A percentile compares a stretch with the other conserved stretches of the same genome.
These are phyloP conservation scores for Phytopythium litorale DNA, from an alignment of 352 stramenopile species.

Conservation along the genomic window DNA sequence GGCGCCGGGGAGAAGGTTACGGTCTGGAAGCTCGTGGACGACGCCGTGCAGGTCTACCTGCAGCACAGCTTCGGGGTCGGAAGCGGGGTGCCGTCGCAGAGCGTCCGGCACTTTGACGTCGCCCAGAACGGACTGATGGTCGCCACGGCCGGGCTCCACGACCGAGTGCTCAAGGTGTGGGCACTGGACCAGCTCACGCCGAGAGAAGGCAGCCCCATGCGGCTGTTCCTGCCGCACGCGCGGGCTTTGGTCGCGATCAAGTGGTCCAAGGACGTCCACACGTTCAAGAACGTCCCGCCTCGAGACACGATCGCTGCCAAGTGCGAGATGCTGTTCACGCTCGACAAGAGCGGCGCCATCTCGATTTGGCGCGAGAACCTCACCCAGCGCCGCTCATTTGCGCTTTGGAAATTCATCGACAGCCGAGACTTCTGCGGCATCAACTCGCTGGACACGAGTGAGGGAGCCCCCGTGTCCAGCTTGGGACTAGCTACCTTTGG, in stretches of 20 bases:
- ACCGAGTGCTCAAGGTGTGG: constrained; percentile 77
- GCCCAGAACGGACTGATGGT: constrained; percentile 53
- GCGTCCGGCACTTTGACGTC: constrained; percentile 59
- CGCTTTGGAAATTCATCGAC: constrained; percentile 61
- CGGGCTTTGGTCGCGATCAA: constrained; percentile 47
- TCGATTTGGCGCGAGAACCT: constrained; percentile 77
- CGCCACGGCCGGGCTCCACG: constrained; percentile 49
- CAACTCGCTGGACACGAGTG: background rate
- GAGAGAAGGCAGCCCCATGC: constrained; percentile 49
- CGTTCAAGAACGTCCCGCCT: constrained; percentile 24
- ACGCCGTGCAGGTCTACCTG: constrained; percentile 73
- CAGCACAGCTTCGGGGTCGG: constrained; percentile 60
- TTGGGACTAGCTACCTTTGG: constrained; percentile 15
- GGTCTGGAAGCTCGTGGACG: constrained; percentile 81
- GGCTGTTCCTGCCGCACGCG: constrained; percentile 55
- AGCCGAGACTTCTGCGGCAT: constrained; percentile 27
- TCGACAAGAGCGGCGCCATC: constrained; percentile 57
- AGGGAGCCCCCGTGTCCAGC: background rate
- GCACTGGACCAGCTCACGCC: constrained; percentile 41
- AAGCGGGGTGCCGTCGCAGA: constrained; percentile 13
- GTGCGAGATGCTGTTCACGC: constrained; percentile 72
- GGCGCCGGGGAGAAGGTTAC: constrained; percentile 67
- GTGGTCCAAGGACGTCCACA: constrained; percentile 57
- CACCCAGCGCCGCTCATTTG: constrained; percentile 46
- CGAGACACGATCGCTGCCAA: constrained; percentile 5